A percentile compares a stretch with the other conserved stretches of the same genome.
Conservation (phyloP, 495 filamentous ascomycete genomes). For the Trichocladium antarcticum region DNA sequence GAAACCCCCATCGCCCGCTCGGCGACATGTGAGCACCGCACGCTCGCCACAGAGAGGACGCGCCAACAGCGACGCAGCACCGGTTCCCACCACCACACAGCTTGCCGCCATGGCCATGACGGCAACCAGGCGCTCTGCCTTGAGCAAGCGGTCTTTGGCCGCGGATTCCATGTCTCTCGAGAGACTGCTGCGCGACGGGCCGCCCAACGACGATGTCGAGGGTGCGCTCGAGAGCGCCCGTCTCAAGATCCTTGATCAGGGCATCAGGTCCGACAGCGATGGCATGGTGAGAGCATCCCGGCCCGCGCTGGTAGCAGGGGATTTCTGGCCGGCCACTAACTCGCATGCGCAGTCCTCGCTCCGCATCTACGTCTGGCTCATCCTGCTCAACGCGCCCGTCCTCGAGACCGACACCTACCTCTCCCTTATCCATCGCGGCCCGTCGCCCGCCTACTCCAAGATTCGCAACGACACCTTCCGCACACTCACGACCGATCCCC, state of each 20-base stretch:
- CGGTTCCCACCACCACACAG: constrained; percentile 14
- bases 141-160: constrained; percentile 45
- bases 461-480: constrained; percentile 98
- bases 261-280: constrained; percentile 71
- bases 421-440: constrained; percentile 77
- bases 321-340: constrained; percentile 2
- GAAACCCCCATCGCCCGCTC: constrained; percentile 11
- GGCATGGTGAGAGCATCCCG: constrained; percentile 59
- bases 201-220: constrained; percentile 53
- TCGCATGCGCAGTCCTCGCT: constrained; percentile 58
- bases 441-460: constrained; percentile 89
- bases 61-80: constrained; percentile 62
- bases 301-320: not conserved
- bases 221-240: constrained; percentile 63
- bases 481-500: constrained; percentile 85
- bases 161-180: constrained; percentile 56
- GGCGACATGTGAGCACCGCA: constrained; percentile 31
- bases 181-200: constrained; percentile 56
- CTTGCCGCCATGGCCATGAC: constrained; percentile 25
- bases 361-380: constrained; percentile 90
- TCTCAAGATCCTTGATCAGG: constrained; percentile 64
- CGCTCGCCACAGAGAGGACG: constrained; percentile 48
- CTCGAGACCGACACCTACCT: constrained; percentile 80
- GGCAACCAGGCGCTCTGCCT: constrained; percentile 35
- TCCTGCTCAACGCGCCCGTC: constrained; percentile 75